phyloP scores from a whole-genome alignment of 208 protist genomes.

The Acanthamoeba lenticulata region DNA sequence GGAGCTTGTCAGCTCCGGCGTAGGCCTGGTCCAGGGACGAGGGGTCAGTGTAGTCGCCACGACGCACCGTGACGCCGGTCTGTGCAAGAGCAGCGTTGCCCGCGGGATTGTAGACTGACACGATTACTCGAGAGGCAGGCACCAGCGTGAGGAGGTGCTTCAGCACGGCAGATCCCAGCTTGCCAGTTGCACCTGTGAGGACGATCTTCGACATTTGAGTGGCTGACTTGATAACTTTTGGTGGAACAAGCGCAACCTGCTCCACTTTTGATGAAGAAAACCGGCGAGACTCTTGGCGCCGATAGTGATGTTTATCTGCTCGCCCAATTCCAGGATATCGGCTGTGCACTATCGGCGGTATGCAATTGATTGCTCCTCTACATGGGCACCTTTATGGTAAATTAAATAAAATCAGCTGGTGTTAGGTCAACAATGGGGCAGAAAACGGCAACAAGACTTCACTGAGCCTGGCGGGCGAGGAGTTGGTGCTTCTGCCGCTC shows the following conservation, averaged over 20 bases:
- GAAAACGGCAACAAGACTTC: too few species aligned
- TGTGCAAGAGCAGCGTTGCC: neutral
- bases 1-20: neutral
- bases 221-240: neutral
- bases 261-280: neutral
- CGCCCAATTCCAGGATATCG: neutral
- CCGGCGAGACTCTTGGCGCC: neutral
- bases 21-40: neutral
- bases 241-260: neutral
- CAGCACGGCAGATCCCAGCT: neutral
- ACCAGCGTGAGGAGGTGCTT: neutral
- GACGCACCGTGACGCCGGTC: neutral
- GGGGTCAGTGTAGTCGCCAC: neutral
- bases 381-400: too few species aligned
- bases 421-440: too few species aligned
- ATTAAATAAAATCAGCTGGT: too few species aligned
- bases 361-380: neutral
- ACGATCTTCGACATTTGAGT: neutral
- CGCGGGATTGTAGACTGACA: neutral
- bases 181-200: neutral
- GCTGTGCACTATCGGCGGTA: neutral
- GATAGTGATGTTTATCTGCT: neutral
- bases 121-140: neutral
- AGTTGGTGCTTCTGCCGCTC: constrained; percentile 19
- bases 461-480: neutral